phyloP scores from a whole-genome alignment of 164 flowering plant genomes.

The Magnolia kwangsiensis region DNA sequence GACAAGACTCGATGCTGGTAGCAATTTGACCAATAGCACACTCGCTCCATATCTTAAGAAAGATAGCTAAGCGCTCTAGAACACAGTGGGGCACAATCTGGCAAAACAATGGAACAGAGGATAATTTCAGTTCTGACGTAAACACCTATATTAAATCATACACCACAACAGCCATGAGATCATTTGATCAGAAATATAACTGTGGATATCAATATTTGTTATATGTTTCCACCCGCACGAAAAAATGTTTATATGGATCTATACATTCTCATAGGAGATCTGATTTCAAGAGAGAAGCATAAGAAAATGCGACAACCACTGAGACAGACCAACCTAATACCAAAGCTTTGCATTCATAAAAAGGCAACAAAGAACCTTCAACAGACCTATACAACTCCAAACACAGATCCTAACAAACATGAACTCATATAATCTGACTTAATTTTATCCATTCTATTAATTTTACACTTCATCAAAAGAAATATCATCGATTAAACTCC shows the following conservation, averaged over 20 bases:
- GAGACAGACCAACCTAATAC: not conserved
- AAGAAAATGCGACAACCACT: not conserved
- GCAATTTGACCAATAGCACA: constrained; percentile 55
- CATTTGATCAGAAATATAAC: not conserved
- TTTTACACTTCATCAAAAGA: not conserved
- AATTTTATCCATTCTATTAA: not conserved
- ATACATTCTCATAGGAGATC: not conserved
- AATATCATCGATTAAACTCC: not conserved
- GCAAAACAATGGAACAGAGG: not conserved
- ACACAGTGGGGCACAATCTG: constrained; percentile 50
- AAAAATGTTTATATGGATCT: not conserved
- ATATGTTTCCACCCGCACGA: not conserved
- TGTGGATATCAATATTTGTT: too few relatives aligned
- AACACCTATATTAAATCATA: not conserved
- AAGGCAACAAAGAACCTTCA: not conserved
- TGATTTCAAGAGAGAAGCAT: not conserved
- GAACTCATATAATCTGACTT: not conserved
- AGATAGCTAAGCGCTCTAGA: constrained; percentile 24
- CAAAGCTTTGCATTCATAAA: not conserved
- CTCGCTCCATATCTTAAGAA: constrained; percentile 77
- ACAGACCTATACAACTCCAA: not conserved
- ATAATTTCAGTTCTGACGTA: not conserved
- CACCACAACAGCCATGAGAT: not conserved
- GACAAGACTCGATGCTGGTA: constrained; percentile 47
- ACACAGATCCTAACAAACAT: not conserved